phyloP scores from a whole-genome alignment of 164 flowering plant genomes.

The Sedum album region DNA sequence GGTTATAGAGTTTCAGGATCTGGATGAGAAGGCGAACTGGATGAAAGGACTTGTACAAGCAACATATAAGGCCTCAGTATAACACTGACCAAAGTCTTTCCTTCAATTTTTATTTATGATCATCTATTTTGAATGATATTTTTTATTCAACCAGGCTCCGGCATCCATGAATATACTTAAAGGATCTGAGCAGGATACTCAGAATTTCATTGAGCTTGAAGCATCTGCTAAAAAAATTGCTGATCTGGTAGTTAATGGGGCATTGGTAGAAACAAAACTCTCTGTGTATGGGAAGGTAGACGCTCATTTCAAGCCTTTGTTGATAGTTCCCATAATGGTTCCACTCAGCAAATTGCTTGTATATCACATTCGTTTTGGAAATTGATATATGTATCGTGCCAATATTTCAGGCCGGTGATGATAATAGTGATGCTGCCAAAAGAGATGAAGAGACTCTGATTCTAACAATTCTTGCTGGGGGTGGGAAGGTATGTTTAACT shows the following conservation, averaged over 20 bases:
- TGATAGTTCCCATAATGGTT: not conserved
- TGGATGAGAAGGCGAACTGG: slow-evolving; percentile 69
- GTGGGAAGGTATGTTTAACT: slow-evolving; percentile 67
- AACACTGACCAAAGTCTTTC: not conserved
- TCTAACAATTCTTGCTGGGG: slow-evolving; percentile 76
- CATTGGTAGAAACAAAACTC: slow-evolving; percentile 66
- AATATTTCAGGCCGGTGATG: slow-evolving; percentile 42
- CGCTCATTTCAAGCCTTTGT: not conserved
- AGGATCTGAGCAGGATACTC: slow-evolving; percentile 23
- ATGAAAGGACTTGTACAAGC: slow-evolving; percentile 70
- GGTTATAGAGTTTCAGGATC: slow-evolving; percentile 62
- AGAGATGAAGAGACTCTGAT: slow-evolving; percentile 49
- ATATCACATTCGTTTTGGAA: not conserved
- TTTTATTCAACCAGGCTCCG: slow-evolving; percentile 42
- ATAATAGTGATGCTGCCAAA: slow-evolving; percentile 27
- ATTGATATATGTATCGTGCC: slow-evolving; percentile 1
- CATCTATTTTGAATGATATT: not conserved
- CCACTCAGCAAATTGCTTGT: not conserved
- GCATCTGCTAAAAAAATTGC: slow-evolving; percentile 36
- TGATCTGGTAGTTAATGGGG: slow-evolving; percentile 80
- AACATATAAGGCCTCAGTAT: slow-evolving; percentile 89
- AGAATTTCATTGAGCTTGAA: slow-evolving; percentile 28
- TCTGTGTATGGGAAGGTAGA: slow-evolving; percentile 76
- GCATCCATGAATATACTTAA: slow-evolving; percentile 51
- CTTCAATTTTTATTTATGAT: not conserved